Percentiles rank a stretch among this genome's conserved stretches.
These are phyloP conservation scores for Lindgomyces ingoldianus DNA, from an alignment of 495 filamentous ascomycete species.

Conservation along the genomic window DNA sequence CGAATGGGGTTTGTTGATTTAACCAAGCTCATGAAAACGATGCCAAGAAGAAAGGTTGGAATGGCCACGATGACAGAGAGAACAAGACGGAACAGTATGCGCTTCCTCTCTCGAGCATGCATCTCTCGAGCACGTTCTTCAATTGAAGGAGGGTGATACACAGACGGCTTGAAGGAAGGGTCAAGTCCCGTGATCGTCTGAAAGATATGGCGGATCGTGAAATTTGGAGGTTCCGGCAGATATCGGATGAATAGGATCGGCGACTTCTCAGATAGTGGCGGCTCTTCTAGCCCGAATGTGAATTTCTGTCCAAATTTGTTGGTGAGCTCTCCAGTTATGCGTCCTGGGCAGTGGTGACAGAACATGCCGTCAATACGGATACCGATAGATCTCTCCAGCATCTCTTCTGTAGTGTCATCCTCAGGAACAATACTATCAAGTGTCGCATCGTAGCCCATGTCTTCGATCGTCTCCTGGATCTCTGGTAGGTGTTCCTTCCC, in stretches of 20 bases:
- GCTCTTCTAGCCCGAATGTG: slow-evolving; percentile 48
- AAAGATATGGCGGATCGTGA: slow-evolving; percentile 79
- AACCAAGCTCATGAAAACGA: slow-evolving; percentile 87
- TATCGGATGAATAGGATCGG: slow-evolving; percentile 76
- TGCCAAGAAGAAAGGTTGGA: slow-evolving; percentile 85
- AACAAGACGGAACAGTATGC: slow-evolving; percentile 56
- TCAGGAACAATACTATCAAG: slow-evolving; percentile 53
- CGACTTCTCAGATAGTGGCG: slow-evolving; percentile 48
- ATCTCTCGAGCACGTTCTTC: slow-evolving; percentile 77
- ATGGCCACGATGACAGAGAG: slow-evolving; percentile 75
- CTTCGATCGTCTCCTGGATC: slow-evolving; percentile 71
- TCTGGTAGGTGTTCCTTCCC: slow-evolving; percentile 54
- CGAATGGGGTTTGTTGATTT: slow-evolving; percentile 56
- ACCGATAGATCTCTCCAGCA: slow-evolving; percentile 56
- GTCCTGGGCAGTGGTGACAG: slow-evolving; percentile 77
- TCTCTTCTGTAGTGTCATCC: slow-evolving; percentile 20
- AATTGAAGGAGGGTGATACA: slow-evolving; percentile 80
- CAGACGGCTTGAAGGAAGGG: slow-evolving; percentile 61
- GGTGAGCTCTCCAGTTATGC: slow-evolving; percentile 57
- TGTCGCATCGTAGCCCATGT: slow-evolving; percentile 74
- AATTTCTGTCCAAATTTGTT: slow-evolving; percentile 50
- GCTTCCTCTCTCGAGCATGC: slow-evolving; percentile 40
- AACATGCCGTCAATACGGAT: slow-evolving; percentile 82
- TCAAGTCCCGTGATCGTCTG: slow-evolving; percentile 65
- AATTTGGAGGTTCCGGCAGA: slow-evolving; percentile 61